phyloP scores from a whole-genome alignment of 108 stramenopile species.

The Schizochytrium sp. region DNA sequence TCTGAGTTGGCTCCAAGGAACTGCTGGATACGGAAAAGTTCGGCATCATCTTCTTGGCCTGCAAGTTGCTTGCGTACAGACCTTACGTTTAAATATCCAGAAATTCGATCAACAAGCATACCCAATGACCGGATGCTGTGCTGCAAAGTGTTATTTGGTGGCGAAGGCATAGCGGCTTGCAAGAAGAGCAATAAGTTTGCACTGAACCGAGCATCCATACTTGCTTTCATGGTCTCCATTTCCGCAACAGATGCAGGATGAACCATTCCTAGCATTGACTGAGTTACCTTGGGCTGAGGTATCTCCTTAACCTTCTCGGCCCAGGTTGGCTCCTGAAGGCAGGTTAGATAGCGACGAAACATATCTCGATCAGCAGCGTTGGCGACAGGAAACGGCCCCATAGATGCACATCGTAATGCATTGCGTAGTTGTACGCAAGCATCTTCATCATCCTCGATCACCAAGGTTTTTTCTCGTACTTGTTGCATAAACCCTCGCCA shows the following conservation, averaged over 20 bases:
- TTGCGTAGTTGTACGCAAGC: background rate
- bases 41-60: background rate
- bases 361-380: background rate
- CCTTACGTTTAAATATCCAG: background rate
- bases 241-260: background rate
- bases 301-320: background rate
- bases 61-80: constrained; percentile 10
- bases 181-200: background rate
- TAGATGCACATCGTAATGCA: background rate
- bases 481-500: constrained; percentile 10
- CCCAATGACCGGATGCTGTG: constrained; percentile 22
- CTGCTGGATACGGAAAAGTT: constrained; percentile 30
- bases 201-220: constrained; percentile 9
- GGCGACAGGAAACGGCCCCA: constrained; percentile 32
- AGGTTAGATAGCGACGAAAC: constrained; percentile 10
- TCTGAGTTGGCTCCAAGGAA: background rate
- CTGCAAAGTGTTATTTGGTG: constrained; percentile 2
- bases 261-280: background rate
- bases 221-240: constrained; percentile 17
- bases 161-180: background rate
- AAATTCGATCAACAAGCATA: constrained; percentile 3
- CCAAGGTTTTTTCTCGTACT: background rate
- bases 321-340: background rate
- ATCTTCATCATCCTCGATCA: background rate
- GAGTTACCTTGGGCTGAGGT: background rate